Percentiles rank a stretch among this genome's conserved stretches.
Evolutionary conservation across 305 asterid genomes (phyloP).

Genomic region (Lippia alba): DNA sequence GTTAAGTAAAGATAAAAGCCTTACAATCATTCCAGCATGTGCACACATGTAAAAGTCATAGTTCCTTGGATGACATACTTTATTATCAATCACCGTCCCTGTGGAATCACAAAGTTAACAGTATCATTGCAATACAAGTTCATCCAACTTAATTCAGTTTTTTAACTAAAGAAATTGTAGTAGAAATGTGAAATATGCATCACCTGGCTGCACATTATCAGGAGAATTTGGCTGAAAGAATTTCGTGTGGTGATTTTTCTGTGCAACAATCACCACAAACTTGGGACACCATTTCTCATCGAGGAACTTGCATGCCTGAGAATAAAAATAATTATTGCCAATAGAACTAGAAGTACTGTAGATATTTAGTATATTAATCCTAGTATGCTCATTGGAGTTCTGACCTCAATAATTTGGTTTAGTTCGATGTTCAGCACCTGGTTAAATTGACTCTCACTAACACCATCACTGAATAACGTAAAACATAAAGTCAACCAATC

Average conservation of each 20-base stretch:
- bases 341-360: background rate
- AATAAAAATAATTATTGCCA: background rate
- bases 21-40: slow-evolving; percentile 90
- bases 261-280: slow-evolving; percentile 82
- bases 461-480: slow-evolving; percentile 72
- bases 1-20: slow-evolving; percentile 20
- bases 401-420: slow-evolving; percentile 83
- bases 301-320: slow-evolving; percentile 81
- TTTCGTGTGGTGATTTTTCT: slow-evolving; percentile 90
- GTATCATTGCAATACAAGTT: background rate
- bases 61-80: slow-evolving; percentile 88
- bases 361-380: too few relatives aligned
- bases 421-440: slow-evolving; percentile 90
- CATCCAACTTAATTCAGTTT: background rate
- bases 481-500: background rate
- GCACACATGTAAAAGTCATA: slow-evolving; percentile 90
- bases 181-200: background rate
- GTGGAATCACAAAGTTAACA: slow-evolving; percentile 34
- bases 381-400: slow-evolving; percentile 15
- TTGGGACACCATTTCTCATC: slow-evolving; percentile 82
- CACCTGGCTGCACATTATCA: slow-evolving; percentile 92
- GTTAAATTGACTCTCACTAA: slow-evolving; percentile 91
- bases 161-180: background rate
- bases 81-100: slow-evolving; percentile 90
- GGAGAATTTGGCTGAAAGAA: slow-evolving; percentile 78